Evolutionary conservation across 306 rosid species (phyloP).

Genomic region (Potentilla sterilis): DNA sequence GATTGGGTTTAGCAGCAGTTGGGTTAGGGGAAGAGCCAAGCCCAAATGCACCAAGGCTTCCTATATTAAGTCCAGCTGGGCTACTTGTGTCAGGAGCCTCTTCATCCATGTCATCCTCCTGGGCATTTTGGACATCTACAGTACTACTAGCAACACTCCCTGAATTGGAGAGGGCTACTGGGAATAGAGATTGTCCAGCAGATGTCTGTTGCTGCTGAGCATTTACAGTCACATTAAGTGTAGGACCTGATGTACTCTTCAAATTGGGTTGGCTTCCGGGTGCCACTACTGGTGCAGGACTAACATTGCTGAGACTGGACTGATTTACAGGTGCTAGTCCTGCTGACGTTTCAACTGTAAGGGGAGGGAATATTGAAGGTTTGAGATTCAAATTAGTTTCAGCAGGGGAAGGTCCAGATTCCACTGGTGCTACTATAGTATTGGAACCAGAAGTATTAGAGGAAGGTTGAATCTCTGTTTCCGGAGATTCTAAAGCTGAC

Average conservation of each 20-base stretch:
- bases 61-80: slow-evolving; percentile 48
- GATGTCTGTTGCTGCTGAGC: slow-evolving; percentile 44
- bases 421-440: slow-evolving; percentile 26
- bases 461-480: slow-evolving; percentile 37
- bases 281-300: slow-evolving; percentile 27
- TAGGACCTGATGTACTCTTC: slow-evolving; percentile 26
- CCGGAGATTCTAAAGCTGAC: slow-evolving; percentile 36
- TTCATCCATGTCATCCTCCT: slow-evolving; percentile 93
- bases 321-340: slow-evolving; percentile 28
- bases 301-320: slow-evolving; percentile 20
- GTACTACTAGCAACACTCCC: slow-evolving; percentile 36
- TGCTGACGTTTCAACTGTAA: slow-evolving; percentile 17
- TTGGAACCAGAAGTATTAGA: slow-evolving; percentile 37
- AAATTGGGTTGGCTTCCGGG: slow-evolving; percentile 28
- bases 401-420: slow-evolving; percentile 30
- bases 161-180: slow-evolving; percentile 38
- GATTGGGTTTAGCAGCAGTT: slow-evolving; percentile 57
- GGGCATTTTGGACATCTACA: slow-evolving; percentile 42
- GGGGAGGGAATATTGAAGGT: slow-evolving; percentile 25
- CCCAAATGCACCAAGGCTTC: slow-evolving; percentile 65
- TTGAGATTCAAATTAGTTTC: slow-evolving; percentile 38
- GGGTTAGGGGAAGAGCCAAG: slow-evolving; percentile 46
- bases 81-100: slow-evolving; percentile 75
- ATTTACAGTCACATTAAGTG: slow-evolving; percentile 23
- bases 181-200: slow-evolving; percentile 39